Evolutionary conservation across 345 rosid species (phyloP).

Genomic region (Aquilaria sinensis): DNA sequence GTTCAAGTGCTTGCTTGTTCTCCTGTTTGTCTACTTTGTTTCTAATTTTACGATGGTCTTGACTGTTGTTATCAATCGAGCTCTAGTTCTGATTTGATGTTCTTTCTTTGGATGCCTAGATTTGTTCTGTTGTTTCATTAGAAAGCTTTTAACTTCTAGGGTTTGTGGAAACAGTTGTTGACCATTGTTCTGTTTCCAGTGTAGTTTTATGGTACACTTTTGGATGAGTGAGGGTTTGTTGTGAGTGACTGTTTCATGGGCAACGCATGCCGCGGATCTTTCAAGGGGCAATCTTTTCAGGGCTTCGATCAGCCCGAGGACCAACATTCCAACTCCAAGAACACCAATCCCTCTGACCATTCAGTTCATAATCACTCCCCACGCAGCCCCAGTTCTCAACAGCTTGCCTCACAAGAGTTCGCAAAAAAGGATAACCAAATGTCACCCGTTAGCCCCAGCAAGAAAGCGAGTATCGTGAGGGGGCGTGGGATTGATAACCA

Average conservation of each 20-base stretch:
- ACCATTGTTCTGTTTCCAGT: too few relatives aligned
- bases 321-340: constrained; percentile 29
- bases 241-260: constrained; percentile 78
- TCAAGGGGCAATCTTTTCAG: constrained; percentile 66
- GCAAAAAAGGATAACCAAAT: constrained; percentile 28
- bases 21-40: too few relatives aligned
- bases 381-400: constrained; percentile 26
- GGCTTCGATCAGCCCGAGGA: constrained; percentile 74
- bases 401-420: constrained; percentile 25
- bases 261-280: constrained; percentile 97
- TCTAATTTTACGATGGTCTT: too few relatives aligned
- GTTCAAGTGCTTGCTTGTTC: too few relatives aligned
- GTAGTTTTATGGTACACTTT: background rate
- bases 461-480: constrained; percentile 47
- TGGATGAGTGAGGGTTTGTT: constrained; percentile 39
- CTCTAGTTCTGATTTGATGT: too few relatives aligned
- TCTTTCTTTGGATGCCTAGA: too few relatives aligned
- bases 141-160: too few relatives aligned
- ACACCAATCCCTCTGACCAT: constrained; percentile 33
- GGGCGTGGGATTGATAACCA: constrained; percentile 53
- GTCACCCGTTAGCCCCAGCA: constrained; percentile 30
- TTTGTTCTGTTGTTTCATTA: too few relatives aligned
- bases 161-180: too few relatives aligned
- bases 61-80: too few relatives aligned
- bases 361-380: constrained; percentile 24